Evolutionary conservation across 2,329 filamentous ascomycete genomes (phyloP).

Genomic region (Colletotrichum karsti): DNA sequence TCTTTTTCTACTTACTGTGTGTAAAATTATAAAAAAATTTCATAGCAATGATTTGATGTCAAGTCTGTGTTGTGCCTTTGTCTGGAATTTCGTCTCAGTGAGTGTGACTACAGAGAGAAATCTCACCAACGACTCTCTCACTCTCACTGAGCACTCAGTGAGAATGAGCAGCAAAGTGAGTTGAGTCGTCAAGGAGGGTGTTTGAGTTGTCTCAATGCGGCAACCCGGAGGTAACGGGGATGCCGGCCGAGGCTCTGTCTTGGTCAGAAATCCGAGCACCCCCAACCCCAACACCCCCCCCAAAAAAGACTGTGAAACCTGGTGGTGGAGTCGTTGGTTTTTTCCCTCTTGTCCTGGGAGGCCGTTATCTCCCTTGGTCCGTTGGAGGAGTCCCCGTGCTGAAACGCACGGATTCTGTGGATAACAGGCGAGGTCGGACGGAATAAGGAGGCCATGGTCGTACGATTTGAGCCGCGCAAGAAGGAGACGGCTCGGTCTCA

Average conservation of each 20-base stretch:
- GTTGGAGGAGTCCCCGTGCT: not conserved
- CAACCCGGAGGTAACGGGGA: no score
- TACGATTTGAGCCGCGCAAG: not conserved
- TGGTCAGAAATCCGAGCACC: not conserved
- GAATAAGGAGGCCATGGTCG: not conserved
- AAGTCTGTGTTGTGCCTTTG: not conserved
- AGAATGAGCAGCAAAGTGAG: not conserved
- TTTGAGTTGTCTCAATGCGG: no score
- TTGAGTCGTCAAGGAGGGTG: no score
- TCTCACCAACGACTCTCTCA: no score
- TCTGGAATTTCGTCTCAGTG: no score
- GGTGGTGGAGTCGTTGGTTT: slow-evolving; percentile 9
- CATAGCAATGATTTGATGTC: slow-evolving; percentile 6
- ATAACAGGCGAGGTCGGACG: not conserved
- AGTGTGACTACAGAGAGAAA: no score
- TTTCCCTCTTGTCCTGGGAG: not conserved
- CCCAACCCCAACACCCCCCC: not conserved
- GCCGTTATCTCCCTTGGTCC: not conserved
- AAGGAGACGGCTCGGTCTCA: not conserved
- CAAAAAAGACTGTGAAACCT: slow-evolving; percentile 15
- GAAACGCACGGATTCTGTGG: slow-evolving; percentile 17
- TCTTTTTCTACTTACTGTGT: slow-evolving; percentile 12
- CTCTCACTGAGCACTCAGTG: no score
- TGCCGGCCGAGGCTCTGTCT: not conserved
- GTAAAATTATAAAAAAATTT: slow-evolving; percentile 8